A percentile compares a stretch with the other conserved stretches of the same genome.
Evolutionary conservation across 83 land plant species (phyloP).

Genomic region (Isoetes engelmannii): DNA sequence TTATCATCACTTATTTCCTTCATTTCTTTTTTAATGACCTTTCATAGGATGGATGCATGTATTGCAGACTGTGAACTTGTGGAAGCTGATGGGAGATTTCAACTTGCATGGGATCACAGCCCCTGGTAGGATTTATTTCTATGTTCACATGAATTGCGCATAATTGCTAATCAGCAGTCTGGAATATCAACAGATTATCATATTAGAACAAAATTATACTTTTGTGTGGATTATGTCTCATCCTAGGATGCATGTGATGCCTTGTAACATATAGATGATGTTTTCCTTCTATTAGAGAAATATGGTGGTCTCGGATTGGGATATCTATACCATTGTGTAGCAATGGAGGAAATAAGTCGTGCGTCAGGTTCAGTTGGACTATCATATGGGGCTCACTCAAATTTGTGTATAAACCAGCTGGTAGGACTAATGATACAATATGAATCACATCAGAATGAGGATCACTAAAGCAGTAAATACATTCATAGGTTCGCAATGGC

Average conservation of each 20-base stretch:
- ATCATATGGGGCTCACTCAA: constrained; percentile 98
- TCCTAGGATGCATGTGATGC: not conserved
- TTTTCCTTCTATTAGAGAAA: constrained; percentile 46
- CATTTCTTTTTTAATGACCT: not conserved
- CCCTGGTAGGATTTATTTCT: constrained; percentile 47
- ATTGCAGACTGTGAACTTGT: constrained; percentile 75
- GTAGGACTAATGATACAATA: constrained; percentile 29
- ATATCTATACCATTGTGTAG: constrained; percentile 89
- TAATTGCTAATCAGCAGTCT: not conserved
- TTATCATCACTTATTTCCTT: not conserved
- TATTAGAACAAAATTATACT: not conserved
- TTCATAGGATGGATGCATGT: not conserved
- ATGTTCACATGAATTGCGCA: not conserved
- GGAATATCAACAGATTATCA: not conserved
- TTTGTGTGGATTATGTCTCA: not conserved
- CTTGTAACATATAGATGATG: not conserved
- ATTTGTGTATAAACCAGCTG: constrained; percentile 92
- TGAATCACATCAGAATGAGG: not conserved
- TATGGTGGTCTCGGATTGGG: constrained; percentile 97
- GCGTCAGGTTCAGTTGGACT: constrained; percentile 98
- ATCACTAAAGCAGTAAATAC: not conserved
- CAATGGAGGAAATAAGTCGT: constrained; percentile 98
- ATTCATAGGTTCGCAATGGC: constrained; percentile 82
- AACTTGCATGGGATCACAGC: constrained; percentile 94
- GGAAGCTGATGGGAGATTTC: constrained; percentile 99